A percentile compares a stretch with the other conserved stretches of the same genome.
phyloP scores from a whole-genome alignment of 164 flowering plant species.

The Taxillus chinensis region DNA sequence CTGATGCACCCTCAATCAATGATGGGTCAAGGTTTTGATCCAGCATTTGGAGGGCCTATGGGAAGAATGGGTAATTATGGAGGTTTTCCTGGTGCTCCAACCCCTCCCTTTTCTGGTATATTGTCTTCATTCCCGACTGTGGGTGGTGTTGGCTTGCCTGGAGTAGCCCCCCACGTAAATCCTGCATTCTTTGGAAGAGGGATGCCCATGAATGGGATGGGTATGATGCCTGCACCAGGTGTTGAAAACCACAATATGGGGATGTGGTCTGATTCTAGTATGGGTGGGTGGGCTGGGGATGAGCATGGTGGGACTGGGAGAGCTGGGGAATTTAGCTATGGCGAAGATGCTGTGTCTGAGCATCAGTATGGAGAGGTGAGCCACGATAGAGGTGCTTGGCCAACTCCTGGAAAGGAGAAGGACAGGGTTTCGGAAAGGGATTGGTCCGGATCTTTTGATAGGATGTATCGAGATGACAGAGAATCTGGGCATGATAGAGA shows the following conservation, averaged over 20 bases:
- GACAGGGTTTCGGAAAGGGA: conserved; percentile 71
- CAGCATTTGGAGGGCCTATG: conserved; percentile 68
- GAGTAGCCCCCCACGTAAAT: conserved; percentile 83
- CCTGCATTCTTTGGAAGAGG: conserved; percentile 74
- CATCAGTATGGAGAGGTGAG: conserved; percentile 71
- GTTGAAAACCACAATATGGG: conserved; percentile 66
- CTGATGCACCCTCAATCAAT: conserved; percentile 67
- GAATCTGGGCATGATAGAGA: conserved; percentile 56
- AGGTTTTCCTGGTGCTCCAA: conserved; percentile 60
- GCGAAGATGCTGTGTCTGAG: conserved; percentile 86
- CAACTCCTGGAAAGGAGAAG: conserved; percentile 47
- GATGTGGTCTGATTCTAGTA: conserved; percentile 81
- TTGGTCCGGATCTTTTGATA: conserved; percentile 63
- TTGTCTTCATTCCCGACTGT: conserved; percentile 62
- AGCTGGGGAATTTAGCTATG: conserved; percentile 78
- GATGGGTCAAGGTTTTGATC: conserved; percentile 94
- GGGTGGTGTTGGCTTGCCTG: conserved; percentile 68
- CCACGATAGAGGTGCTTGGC: conserved; percentile 69
- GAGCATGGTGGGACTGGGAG: conserved; percentile 78
- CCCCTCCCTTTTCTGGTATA: conserved; percentile 61
- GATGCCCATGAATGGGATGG: conserved; percentile 77
- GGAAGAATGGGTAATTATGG: conserved; percentile 73
- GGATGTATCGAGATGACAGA: conserved; percentile 68
- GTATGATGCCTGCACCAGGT: conserved; percentile 70
- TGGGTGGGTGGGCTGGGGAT: conserved; percentile 72